phyloP scores from a whole-genome alignment of 192 early-diverging fungal genomes.

The Lobosporangium transversale region DNA sequence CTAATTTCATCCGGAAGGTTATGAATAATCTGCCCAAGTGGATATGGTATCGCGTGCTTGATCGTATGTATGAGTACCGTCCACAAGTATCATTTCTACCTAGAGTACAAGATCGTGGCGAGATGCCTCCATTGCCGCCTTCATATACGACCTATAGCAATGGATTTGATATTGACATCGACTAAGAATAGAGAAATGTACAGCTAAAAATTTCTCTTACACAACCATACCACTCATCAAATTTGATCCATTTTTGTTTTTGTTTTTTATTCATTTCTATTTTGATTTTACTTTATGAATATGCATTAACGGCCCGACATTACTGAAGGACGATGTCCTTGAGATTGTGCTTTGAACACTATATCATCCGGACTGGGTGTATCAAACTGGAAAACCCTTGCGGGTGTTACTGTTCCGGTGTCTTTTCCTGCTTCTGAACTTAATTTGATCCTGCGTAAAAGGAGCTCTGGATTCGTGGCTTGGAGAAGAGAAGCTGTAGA shows the following conservation, averaged over 20 bases:
- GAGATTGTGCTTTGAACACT: constrained; percentile 74
- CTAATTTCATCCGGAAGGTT: constrained; percentile 32
- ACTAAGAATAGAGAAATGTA: constrained; percentile 5
- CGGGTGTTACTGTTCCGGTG: background rate
- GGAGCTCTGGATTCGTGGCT: constrained; percentile 1
- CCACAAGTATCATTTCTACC: constrained; percentile 35
- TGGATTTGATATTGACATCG: background rate
- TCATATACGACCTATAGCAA: constrained; percentile 5
- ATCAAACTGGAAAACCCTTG: constrained; percentile 72
- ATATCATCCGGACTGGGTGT: constrained; percentile 87
- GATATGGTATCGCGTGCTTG: constrained; percentile 35
- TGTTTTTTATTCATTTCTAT: constrained; percentile 1
- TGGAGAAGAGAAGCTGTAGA: background rate
- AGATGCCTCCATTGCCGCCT: constrained; percentile 5
- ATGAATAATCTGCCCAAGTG: constrained; percentile 40
- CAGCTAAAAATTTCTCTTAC: background rate
- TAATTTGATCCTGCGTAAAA: background rate
- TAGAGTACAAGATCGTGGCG: constrained; percentile 12
- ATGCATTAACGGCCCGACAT: background rate
- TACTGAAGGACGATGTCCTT: constrained; percentile 49
- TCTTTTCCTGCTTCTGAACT: background rate
- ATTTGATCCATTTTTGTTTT: background rate
- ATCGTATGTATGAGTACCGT: constrained; percentile 32
- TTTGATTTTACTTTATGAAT: background rate
- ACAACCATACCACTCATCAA: too few species aligned